Percentiles rank a stretch among this genome's conserved stretches.
Conservation (phyloP, 2,329 filamentous ascomycete species). For the Hirsutella minnesotensis region DNA sequence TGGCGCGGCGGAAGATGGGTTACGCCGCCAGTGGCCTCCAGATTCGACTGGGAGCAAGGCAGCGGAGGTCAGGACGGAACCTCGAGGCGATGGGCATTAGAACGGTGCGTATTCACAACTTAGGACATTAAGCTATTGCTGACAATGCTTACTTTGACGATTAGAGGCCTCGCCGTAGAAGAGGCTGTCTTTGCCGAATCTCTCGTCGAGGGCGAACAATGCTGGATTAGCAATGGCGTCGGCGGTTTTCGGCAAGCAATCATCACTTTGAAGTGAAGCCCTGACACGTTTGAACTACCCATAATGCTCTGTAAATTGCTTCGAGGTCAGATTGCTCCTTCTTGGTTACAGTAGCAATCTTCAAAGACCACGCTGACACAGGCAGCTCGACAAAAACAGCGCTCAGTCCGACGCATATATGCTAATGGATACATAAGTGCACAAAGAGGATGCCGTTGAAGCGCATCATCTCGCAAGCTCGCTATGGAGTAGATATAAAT, state of each 20-base stretch:
- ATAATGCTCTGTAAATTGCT: too few species aligned
- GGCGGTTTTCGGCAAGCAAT: conserved; percentile 57
- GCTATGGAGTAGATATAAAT: too few species aligned
- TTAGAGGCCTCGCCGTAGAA: conserved; percentile 51
- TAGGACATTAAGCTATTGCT: background rate
- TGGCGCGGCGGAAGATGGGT: conserved; percentile 63
- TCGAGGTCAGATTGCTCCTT: too few species aligned
- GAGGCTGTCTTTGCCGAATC: conserved; percentile 46
- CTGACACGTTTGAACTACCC: too few species aligned
- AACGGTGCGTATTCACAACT: conserved; percentile 33
- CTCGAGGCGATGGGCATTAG: conserved; percentile 71
- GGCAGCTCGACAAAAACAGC: background rate
- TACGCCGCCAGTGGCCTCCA: conserved; percentile 54
- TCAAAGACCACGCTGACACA: too few species aligned
- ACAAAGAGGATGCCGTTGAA: too few species aligned
- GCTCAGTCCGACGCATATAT: too few species aligned
- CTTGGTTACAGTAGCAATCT: too few species aligned
- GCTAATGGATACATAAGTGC: too few species aligned
- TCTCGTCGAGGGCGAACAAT: conserved; percentile 59
- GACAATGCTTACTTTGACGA: background rate
- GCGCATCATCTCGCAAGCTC: too few species aligned
- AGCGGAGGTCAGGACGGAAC: conserved; percentile 77
- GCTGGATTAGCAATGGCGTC: conserved; percentile 84
- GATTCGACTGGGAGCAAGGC: conserved; percentile 24
- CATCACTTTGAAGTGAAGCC: conserved; percentile 11